Percentiles rank a stretch among this genome's conserved stretches.
Evolutionary conservation across 805 yeast genomes (phyloP).

Genomic region (Candida taoyuanica): DNA sequence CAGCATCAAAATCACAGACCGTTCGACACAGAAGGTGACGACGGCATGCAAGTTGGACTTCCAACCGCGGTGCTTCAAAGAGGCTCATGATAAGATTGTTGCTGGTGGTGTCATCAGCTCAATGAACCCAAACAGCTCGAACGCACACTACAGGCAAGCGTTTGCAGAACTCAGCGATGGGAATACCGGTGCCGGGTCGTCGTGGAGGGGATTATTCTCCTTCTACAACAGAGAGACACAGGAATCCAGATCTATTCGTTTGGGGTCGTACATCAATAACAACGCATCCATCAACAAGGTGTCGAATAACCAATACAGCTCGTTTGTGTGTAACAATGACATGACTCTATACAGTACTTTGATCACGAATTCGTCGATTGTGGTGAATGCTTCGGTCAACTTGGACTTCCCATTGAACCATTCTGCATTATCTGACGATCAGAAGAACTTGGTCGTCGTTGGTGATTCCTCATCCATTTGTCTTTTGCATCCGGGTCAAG

Average conservation of each 20-base stretch:
- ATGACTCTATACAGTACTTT: slow-evolving; percentile 61
- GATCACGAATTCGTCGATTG: slow-evolving; percentile 44
- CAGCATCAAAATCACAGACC: slow-evolving; percentile 42
- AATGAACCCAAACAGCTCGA: slow-evolving; percentile 13
- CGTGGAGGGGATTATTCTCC: slow-evolving; percentile 61
- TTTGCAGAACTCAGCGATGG: slow-evolving; percentile 19
- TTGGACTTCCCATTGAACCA: slow-evolving; percentile 71
- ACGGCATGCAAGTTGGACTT: slow-evolving; percentile 50
- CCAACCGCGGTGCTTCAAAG: slow-evolving; percentile 67
- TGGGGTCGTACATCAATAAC: slow-evolving; percentile 84
- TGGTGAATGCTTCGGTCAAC: slow-evolving; percentile 39
- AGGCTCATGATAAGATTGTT: slow-evolving; percentile 47
- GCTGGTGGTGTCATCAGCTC: slow-evolving; percentile 49
- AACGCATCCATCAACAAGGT: slow-evolving; percentile 54
- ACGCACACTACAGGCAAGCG: slow-evolving; percentile 4
- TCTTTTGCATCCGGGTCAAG: slow-evolving; percentile 39
- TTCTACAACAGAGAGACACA: slow-evolving; percentile 48
- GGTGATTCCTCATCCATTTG: slow-evolving; percentile 75
- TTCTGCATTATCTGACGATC: slow-evolving; percentile 63
- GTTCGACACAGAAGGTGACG: slow-evolving; percentile 30
- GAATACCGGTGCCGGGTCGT: slow-evolving; percentile 29
- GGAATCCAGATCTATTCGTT: slow-evolving; percentile 44
- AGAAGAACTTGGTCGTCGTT: slow-evolving; percentile 53
- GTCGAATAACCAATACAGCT: slow-evolving; percentile 42
- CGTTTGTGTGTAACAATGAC: slow-evolving; percentile 83